phyloP scores from a whole-genome alignment of 2,329 filamentous ascomycete genomes.

The Arachnopeziza araneosa region DNA sequence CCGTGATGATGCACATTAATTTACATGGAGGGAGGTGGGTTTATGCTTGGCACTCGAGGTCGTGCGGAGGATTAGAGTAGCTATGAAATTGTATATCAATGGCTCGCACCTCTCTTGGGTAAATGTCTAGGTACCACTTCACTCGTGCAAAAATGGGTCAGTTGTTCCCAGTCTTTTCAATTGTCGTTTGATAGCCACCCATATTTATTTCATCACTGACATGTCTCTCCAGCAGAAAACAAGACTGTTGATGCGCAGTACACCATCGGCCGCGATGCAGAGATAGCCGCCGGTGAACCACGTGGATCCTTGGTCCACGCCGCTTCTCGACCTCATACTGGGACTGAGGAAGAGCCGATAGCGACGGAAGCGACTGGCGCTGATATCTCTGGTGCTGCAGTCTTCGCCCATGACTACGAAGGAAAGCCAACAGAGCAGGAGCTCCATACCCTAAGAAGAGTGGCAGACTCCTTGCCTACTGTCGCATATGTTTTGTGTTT shows the following conservation, averaged over 20 bases:
- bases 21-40: no score
- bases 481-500: slow-evolving; percentile 65
- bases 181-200: not conserved
- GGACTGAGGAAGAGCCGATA: not conserved
- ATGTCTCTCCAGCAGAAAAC: slow-evolving; percentile 7
- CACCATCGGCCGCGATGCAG: slow-evolving; percentile 6
- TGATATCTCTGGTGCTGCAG: slow-evolving; percentile 3
- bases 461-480: slow-evolving; percentile 61
- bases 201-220: slow-evolving; percentile 2
- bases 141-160: not conserved
- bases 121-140: not conserved
- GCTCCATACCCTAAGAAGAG: slow-evolving; percentile 51
- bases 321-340: not conserved
- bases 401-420: slow-evolving; percentile 7
- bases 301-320: slow-evolving; percentile 8
- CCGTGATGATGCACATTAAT: no score
- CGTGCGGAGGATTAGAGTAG: not conserved
- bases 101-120: not conserved
- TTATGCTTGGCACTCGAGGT: not conserved
- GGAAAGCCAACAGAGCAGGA: slow-evolving; percentile 50
- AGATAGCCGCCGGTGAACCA: slow-evolving; percentile 2
- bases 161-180: not conserved
- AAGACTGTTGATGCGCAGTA: slow-evolving; percentile 13
- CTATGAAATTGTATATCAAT: slow-evolving; percentile 1
- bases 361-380: slow-evolving; percentile 1